Evolutionary conservation across 371 early-diverging fungal species (phyloP).

Genomic region (Caulochytrium protostelioides): DNA sequence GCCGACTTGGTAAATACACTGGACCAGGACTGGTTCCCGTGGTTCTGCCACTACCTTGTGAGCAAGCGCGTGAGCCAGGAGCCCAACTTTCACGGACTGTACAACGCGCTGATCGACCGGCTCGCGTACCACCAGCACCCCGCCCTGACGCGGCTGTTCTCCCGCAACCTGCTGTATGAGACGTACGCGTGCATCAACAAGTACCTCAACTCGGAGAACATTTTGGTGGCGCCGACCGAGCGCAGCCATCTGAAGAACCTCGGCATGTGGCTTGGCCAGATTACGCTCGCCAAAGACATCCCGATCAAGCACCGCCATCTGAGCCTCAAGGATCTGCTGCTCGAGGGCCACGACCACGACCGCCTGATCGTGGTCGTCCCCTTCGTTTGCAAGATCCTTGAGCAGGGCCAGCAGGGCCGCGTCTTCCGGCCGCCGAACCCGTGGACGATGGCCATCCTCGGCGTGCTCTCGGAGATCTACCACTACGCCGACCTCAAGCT

Average conservation of each 20-base stretch:
- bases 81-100: conserved; percentile 79
- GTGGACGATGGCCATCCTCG: conserved; percentile 87
- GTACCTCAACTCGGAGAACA: conserved; percentile 77
- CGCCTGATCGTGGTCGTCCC: conserved; percentile 87
- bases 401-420: conserved; percentile 55
- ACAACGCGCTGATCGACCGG: conserved; percentile 50
- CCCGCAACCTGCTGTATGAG: conserved; percentile 58
- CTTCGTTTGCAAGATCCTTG: conserved; percentile 90
- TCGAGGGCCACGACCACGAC: conserved; percentile 71
- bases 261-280: conserved; percentile 90
- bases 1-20: conserved; percentile 53
- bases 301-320: conserved; percentile 85
- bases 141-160: conserved; percentile 33
- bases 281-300: conserved; percentile 76
- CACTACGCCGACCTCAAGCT: conserved; percentile 75
- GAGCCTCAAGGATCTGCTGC: conserved; percentile 71
- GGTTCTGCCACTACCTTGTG: conserved; percentile 82
- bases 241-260: conserved; percentile 74
- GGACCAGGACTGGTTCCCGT: conserved; percentile 36
- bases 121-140: conserved; percentile 21
- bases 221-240: conserved; percentile 69
- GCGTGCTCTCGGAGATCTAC: conserved; percentile 74
- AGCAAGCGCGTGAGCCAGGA: conserved; percentile 84
- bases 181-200: conserved; percentile 65
- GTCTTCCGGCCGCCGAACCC: conserved; percentile 92